phyloP scores from a whole-genome alignment of 108 stramenopile species.

The Conticribra guillardii region DNA sequence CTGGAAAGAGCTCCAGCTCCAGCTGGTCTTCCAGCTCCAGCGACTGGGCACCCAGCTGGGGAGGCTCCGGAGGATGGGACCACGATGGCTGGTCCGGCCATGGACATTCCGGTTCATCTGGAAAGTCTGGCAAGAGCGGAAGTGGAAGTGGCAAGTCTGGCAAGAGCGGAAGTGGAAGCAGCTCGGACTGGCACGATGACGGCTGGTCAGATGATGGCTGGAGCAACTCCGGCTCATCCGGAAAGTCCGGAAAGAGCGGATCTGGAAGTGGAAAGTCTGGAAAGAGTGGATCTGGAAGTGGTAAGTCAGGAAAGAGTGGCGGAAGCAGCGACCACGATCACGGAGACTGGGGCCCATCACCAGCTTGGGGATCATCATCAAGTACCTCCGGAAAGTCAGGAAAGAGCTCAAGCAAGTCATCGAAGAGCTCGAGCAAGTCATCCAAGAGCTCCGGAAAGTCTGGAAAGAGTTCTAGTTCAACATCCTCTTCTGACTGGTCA shows the following conservation, averaged over 20 bases:
- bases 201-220: neutral
- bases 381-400: neutral
- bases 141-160: neutral
- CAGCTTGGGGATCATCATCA: too few relatives aligned
- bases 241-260: neutral
- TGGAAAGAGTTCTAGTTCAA: neutral
- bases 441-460: neutral
- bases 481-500: neutral
- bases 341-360: neutral
- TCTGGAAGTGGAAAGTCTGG: neutral
- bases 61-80: neutral
- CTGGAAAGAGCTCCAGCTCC: neutral
- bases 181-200: too few relatives aligned
- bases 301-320: neutral
- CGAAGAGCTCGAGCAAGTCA: neutral
- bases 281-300: neutral
- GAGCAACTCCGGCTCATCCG: too few relatives aligned
- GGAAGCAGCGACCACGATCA: neutral
- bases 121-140: neutral
- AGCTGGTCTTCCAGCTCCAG: neutral
- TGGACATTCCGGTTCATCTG: neutral
- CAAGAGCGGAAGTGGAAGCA: neutral
- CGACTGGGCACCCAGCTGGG: neutral
- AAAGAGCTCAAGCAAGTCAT: neutral
- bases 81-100: neutral